These are phyloP conservation scores for Cerrena zonata DNA, from an alignment of 1,284 basidiomycete species.

Conservation along the genomic window DNA sequence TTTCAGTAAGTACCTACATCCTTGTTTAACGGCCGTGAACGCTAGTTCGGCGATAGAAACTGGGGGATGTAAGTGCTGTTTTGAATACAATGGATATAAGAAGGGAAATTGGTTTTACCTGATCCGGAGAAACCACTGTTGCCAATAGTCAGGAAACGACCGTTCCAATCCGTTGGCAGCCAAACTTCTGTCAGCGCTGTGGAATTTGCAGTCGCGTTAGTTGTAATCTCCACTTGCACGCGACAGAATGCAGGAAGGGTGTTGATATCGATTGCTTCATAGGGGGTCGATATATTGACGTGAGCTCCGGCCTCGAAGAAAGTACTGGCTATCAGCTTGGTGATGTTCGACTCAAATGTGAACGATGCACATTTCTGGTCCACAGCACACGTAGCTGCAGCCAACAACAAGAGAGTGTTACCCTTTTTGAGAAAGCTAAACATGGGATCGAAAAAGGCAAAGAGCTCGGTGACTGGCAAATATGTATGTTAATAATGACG, in stretches of 20 bases:
- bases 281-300: slow-evolving; percentile 18
- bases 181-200: slow-evolving; percentile 24
- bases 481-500: too few species aligned
- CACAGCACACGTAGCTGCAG: too few species aligned
- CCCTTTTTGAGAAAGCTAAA: too few species aligned
- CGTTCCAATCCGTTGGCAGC: slow-evolving; percentile 27
- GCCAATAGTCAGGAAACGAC: slow-evolving; percentile 21
- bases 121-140: slow-evolving; percentile 25
- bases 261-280: slow-evolving; percentile 15
- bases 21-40: slow-evolving; percentile 20
- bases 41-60: slow-evolving; percentile 24
- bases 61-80: slow-evolving; percentile 5
- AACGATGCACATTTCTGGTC: too few species aligned
- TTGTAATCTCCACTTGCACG: slow-evolving; percentile 17
- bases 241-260: slow-evolving; percentile 19
- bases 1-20: slow-evolving; percentile 21
- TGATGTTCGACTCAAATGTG: too few species aligned
- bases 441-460: too few species aligned
- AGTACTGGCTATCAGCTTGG: slow-evolving; percentile 7
- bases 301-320: slow-evolving; percentile 11
- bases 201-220: slow-evolving; percentile 19
- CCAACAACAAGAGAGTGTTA: too few species aligned
- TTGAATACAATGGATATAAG: neutral
- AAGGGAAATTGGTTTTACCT: slow-evolving; percentile 12
- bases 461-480: too few species aligned